Conservation (phyloP, 2,329 filamentous ascomycete species). For the Huntiella savannae region DNA sequence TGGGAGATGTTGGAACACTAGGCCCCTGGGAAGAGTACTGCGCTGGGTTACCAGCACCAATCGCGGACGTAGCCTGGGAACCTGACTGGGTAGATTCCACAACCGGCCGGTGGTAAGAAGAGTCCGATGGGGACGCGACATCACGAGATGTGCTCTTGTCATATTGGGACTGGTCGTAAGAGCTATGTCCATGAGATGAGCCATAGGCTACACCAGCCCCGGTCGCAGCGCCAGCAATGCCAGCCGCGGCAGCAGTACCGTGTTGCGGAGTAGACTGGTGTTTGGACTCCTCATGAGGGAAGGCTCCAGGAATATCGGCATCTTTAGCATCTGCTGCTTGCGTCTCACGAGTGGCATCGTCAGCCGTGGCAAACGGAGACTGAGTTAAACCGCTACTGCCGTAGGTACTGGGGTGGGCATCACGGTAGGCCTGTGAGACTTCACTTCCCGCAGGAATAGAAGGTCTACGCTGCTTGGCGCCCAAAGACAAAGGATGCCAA, state of each 20-base stretch:
- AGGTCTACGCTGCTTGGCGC: not conserved
- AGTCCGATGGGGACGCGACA: too few relatives aligned
- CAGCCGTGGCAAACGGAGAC: not conserved
- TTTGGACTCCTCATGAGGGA: conserved; percentile 1
- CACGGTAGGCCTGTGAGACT: not conserved
- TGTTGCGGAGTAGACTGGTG: not conserved
- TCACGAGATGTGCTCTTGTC: too few relatives aligned
- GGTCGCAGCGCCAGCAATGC: not conserved
- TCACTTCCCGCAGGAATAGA: not conserved
- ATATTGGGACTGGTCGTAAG: too few relatives aligned
- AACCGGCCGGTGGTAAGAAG: too few relatives aligned
- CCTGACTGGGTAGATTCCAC: too few relatives aligned
- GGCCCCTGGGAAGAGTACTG: too few relatives aligned
- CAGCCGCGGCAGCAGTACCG: conserved; percentile 3
- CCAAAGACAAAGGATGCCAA: conserved; percentile 7
- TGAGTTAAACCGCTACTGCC: not conserved
- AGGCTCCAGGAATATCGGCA: conserved; percentile 5
- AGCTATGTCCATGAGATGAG: too few relatives aligned
- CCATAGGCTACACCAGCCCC: not conserved
- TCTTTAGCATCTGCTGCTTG: not conserved
- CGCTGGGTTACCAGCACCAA: too few relatives aligned
- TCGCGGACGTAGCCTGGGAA: too few relatives aligned
- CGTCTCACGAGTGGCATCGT: not conserved
- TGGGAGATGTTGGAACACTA: too few relatives aligned
- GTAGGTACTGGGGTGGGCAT: conserved; percentile 1